phyloP scores from a whole-genome alignment of 352 stramenopile genomes.

The Globisporangium polare region DNA sequence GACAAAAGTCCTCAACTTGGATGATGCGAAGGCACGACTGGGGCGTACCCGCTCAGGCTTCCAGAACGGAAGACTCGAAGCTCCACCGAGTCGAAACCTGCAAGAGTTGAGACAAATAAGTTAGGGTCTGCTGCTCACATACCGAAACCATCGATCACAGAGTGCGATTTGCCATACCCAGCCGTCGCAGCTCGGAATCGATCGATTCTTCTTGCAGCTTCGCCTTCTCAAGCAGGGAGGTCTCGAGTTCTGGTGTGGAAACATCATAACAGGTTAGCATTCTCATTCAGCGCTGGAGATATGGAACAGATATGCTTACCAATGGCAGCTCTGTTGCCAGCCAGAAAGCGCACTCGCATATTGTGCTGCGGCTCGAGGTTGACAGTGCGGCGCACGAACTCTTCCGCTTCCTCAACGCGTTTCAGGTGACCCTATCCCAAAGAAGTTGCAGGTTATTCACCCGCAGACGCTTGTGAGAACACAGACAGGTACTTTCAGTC shows the following conservation, averaged over 20 bases:
- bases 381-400: constrained; percentile 51
- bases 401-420: constrained; percentile 64
- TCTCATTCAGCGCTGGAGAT: no score
- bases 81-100: constrained; percentile 52
- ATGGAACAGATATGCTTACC: constrained; percentile 24
- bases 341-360: constrained; percentile 75
- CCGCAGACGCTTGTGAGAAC: no score
- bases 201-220: constrained; percentile 27
- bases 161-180: constrained; percentile 24
- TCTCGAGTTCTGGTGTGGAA: constrained; percentile 44
- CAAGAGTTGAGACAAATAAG: background rate
- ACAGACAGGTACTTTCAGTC: no score
- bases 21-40: constrained; percentile 8
- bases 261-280: no score
- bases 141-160: background rate
- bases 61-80: constrained; percentile 56
- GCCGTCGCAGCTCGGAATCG: constrained; percentile 26
- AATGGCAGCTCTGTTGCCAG: constrained; percentile 64
- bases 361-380: constrained; percentile 42
- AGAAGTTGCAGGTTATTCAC: background rate
- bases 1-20: background rate
- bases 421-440: constrained; percentile 51
- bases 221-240: constrained; percentile 25
- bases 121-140: background rate
- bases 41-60: constrained; percentile 60